Evolutionary conservation across 257 asterid species (phyloP), one percentile per base, ranked within the genome.

Genomic region (Nyctanthes arbortristis): DNA sequence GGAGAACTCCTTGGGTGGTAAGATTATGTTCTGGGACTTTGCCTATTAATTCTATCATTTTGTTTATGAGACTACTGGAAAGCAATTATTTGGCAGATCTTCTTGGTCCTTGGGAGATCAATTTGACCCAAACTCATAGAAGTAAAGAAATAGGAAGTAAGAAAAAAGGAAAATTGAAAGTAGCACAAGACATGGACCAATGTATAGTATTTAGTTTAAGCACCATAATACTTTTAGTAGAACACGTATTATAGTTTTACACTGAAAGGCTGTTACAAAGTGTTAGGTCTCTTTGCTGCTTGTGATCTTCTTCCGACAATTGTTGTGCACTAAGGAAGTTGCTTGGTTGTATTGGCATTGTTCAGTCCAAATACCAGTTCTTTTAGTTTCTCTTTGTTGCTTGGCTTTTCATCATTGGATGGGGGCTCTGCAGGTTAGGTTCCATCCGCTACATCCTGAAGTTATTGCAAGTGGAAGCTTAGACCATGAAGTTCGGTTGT

Each of bases 1-100:
- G 98, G 68, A 87, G 98, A 81, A 93, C 98, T 49, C 98, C 98
- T 66, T 93, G 98, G 98, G 98, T 91, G 96, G 98, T 93, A 83
- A 89, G 91, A 71, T 71, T 52, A 14, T 74, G 79, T 78, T 75
- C 72, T 52, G 59, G 24, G 9, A 52, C 59, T 24, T 9, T 52
- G 24, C 28, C 22, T 52, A 22, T 52, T 52, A 10, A 2, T 9
- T 20, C 24, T 11, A 45, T 67, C 34, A 39, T 60, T 70, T 2
- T 32, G 37, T 55, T 68, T 0, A 12, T 54, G 47, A 9, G 28
- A 25, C 5, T 61, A 58, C 29, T 54, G 66, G 65, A 35, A 52
- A 54, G 24, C 4, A n/a, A 72, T 56, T 7, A 57, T 40, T 66
- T 18, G 20, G 66, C 28, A 63, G 25, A n/a, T 45, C 43, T 33